Evolutionary conservation across 768 basidiomycete genomes (phyloP), one percentile per base, ranked within the genome.

Genomic region (Porphyrellus cyaneotinctus): DNA sequence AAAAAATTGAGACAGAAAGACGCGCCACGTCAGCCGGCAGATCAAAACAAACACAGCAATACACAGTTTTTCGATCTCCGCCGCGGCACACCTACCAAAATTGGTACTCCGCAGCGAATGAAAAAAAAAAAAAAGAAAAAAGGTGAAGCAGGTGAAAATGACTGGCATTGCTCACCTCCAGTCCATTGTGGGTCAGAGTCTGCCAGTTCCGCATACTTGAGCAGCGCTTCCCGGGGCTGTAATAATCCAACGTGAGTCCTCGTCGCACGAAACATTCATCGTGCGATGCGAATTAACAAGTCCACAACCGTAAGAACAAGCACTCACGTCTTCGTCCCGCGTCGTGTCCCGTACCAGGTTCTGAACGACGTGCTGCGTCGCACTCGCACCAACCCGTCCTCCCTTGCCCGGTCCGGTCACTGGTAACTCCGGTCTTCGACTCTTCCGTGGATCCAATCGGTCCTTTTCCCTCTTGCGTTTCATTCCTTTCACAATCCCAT

Each of bases 361-460:
- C 72, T 97, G 94, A 47, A 98, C 94, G 59, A 98, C 82, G 67
- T 97, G 94, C 62, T 97, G 95, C 45, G 93, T 97, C 17, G 95
- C 95, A 73, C 92, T 95, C 31, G 93, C 93, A 36, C 97, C 97
- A 36, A 99, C 90, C 36, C 97, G 76, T 48, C 97, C 97, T 20
- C 97, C 97, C 63, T 81, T 81, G 49, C 97, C 97, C 13, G 93
- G 94, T 13, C 97, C 97, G 57, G 79, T 87, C 49, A 99, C 85
- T 24, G 97, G 97, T 63, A 95, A 76, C 65, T 93, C 91, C 20
- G 97, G 97, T 58, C 94, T 80, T 64, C 82, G 82, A 72, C 91
- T 93, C 81, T 97, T 97, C 64, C 89, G 81, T 37, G 91, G 88
- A 73, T 97, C 92, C 78, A 82, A 71, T 58, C 91, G 74, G 58